Evolutionary conservation across 306 rosid species (phyloP).

Genomic region (Trifolium pratense): DNA sequence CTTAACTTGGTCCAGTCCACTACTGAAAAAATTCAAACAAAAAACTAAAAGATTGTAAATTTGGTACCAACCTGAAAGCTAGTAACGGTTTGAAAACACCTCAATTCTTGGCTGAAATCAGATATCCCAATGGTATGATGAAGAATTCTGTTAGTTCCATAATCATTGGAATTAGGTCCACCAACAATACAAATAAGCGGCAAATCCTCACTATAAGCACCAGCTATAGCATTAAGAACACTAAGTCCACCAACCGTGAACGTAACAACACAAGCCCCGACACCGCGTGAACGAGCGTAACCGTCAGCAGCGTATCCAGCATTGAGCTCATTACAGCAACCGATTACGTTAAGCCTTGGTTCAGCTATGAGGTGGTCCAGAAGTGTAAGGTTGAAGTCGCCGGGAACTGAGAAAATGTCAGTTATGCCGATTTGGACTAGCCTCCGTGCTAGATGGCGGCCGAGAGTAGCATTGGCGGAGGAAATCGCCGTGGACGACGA

Average conservation of each 20-base stretch:
- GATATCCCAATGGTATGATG: constrained; percentile 93
- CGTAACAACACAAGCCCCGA: constrained; percentile 90
- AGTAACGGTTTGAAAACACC: constrained; percentile 85
- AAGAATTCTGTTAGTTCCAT: constrained; percentile 68
- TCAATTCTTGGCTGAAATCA: constrained; percentile 79
- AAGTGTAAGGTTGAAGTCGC: constrained; percentile 83
- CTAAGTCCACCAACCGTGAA: constrained; percentile 90
- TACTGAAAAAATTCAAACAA: too few relatives aligned
- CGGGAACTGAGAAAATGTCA: constrained; percentile 90
- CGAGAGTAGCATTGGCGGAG: constrained; percentile 65
- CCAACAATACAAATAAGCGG: constrained; percentile 88
- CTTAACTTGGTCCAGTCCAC: too few relatives aligned
- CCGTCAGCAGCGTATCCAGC: constrained; percentile 98
- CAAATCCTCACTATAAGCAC: constrained; percentile 84
- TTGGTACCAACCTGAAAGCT: constrained; percentile 67
- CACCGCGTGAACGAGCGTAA: constrained; percentile 80
- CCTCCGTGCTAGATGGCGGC: constrained; percentile 88
- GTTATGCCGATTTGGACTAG: constrained; percentile 76
- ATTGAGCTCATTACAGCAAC: constrained; percentile 95
- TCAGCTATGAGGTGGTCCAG: constrained; percentile 84
- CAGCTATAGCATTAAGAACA: constrained; percentile 83
- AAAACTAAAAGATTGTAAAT: background rate
- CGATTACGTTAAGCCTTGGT: constrained; percentile 62
- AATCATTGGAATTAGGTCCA: constrained; percentile 88
- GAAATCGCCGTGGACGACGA: constrained; percentile 1